Base-by-base conservation (phyloP, 23 red algal genomes). In the Gracilaria domingensis region DNA sequence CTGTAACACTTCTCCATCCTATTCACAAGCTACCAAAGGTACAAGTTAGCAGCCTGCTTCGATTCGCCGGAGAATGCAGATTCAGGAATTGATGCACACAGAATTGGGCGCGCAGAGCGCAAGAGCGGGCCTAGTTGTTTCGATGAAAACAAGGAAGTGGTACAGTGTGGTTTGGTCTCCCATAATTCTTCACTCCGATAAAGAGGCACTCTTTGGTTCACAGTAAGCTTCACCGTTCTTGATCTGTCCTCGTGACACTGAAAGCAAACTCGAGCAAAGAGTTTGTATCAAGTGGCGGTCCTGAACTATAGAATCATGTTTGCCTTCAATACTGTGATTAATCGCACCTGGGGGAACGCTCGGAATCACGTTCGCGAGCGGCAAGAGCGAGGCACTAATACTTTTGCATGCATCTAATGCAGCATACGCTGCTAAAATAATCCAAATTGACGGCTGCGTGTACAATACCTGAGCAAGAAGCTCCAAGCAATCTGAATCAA, bases 391-490 rank as follows among this genome's bases (percentile, higher is more conserved):
- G 21, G 7, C 35, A n/a, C 35, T 29, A 23, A 40, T 23, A 24
- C 38, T 23, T 8, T 40, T 29, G 28, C 67, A 23, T 1, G 67
- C 21, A 44, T 44, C 67, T 16, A 73, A 40, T 23, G 35, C 67
- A 3, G 67, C 67, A 73, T 73, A 73, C 20, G 35, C 67, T 3
- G 67, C 67, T 37, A 73, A 44, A 17, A 73, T 37, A 2, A 73
- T 73, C 67, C 67, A 73, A 44, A 73, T 44, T 0, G 67, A 40
- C 28, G 67, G 67, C 20, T 73, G 67, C 21, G 34, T 73, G 38
- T 44, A 73, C 38, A 73, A 37, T 14, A 42, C 34, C 38, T 73
- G 17, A 1, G 67, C 67, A 23, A 73, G 28, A 73, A 73, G 67
- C 20, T 44, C 67, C 33, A 73, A 73, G 20, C 20, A 23, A 29